Conservation (phyloP, 2,329 filamentous ascomycete genomes). For the Orbilia javanica region DNA sequence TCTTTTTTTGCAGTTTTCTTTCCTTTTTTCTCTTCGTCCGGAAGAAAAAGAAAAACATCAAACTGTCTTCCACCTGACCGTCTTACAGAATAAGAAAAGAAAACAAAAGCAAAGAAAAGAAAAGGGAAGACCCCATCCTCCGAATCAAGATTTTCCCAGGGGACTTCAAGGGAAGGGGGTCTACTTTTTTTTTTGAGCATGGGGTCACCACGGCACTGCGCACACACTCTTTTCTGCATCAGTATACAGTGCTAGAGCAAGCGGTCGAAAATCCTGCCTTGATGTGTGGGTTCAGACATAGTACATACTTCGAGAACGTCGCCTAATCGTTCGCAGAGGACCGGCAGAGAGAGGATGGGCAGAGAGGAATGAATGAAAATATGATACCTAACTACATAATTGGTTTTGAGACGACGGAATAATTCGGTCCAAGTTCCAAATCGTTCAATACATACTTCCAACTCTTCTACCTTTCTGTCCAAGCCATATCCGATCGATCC, state of each 20-base stretch:
- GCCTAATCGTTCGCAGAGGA: slow-evolving; percentile 33
- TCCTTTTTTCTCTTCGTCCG: slow-evolving; percentile 11
- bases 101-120: slow-evolving; percentile 29
- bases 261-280: slow-evolving; percentile 11
- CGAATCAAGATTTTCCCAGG: slow-evolving; percentile 59
- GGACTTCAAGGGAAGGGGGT: slow-evolving; percentile 44
- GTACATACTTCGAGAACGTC: slow-evolving; percentile 55
- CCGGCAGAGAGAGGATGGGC: neutral
- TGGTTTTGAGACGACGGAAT: slow-evolving; percentile 9
- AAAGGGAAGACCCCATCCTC: slow-evolving; percentile 19
- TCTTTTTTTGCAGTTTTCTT: slow-evolving; percentile 26
- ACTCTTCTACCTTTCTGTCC: slow-evolving; percentile 5
- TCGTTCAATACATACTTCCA: neutral
- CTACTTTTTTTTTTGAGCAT: slow-evolving; percentile 50
- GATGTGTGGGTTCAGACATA: neutral
- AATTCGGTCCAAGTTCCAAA: slow-evolving; percentile 9
- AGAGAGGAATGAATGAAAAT: slow-evolving; percentile 6
- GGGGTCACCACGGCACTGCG: slow-evolving; percentile 30
- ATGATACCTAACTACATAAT: neutral
- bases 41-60: slow-evolving; percentile 37
- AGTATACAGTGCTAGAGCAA: too few relatives aligned
- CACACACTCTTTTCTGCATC: slow-evolving; percentile 18
- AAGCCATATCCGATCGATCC: slow-evolving; percentile 10
- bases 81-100: slow-evolving; percentile 36
- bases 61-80: slow-evolving; percentile 55